These are phyloP conservation scores for Fusarium cyanostomum DNA, from an alignment of 2,329 filamentous ascomycete species.

Conservation along the genomic window DNA sequence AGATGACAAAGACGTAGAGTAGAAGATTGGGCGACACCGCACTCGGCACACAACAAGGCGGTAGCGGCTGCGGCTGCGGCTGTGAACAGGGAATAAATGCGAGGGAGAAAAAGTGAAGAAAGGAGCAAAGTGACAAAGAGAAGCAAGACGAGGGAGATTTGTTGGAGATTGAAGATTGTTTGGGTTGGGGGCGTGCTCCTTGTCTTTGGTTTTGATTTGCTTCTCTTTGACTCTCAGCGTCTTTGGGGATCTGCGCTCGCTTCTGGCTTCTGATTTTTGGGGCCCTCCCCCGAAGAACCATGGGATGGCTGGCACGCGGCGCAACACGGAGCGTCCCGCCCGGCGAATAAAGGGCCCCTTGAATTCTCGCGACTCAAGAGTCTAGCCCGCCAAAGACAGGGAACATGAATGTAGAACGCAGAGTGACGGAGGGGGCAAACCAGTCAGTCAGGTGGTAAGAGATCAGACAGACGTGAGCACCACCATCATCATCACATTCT, in stretches of 20 bases:
- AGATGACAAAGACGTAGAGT: constrained; percentile 35
- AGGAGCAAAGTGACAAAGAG: constrained; percentile 5
- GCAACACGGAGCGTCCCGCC: constrained; percentile 38
- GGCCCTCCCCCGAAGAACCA: constrained; percentile 19
- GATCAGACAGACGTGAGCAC: constrained; percentile 33
- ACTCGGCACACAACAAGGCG: not conserved
- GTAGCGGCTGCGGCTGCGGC: constrained; percentile 11
- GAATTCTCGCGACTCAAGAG: constrained; percentile 11
- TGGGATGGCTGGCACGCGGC: constrained; percentile 39
- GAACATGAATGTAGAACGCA: constrained; percentile 16
- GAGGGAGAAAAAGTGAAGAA: not conserved
- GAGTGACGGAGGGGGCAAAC: constrained; percentile 25
- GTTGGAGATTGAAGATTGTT: constrained; percentile 20
- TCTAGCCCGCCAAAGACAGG: constrained; percentile 17
- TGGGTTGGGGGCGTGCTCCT: constrained; percentile 28
- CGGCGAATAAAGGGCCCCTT: constrained; percentile 33
- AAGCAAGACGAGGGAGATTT: constrained; percentile 27
- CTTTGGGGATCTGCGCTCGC: constrained; percentile 34
- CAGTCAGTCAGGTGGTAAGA: constrained; percentile 33
- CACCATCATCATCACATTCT: constrained; percentile 34
- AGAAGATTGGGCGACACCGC: constrained; percentile 23
- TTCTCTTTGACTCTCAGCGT: constrained; percentile 31
- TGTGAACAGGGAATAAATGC: constrained; percentile 4
- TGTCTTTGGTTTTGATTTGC: constrained; percentile 34
- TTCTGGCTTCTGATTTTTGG: constrained; percentile 28